Evolutionary conservation across 805 yeast genomes (phyloP).

Genomic region (Cyberlindnera maritima): DNA sequence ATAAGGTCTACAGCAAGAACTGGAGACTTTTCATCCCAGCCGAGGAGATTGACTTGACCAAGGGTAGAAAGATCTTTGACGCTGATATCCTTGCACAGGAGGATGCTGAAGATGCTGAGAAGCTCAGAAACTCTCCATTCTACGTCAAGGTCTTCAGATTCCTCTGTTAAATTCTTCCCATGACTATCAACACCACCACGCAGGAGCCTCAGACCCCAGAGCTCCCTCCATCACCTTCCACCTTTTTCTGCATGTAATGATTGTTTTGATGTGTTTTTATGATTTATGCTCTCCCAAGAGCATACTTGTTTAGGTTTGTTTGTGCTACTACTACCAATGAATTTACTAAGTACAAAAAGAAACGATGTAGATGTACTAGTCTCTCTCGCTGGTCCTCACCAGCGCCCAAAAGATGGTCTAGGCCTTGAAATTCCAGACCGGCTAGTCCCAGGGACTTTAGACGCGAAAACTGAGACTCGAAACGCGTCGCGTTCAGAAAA

Average conservation of each 20-base stretch:
- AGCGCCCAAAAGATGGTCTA: too few relatives aligned
- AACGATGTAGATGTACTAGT: neutral
- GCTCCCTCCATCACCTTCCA: neutral
- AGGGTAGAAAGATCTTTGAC: constrained; percentile 45
- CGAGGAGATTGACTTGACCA: constrained; percentile 42
- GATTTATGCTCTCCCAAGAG: neutral
- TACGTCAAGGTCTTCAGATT: constrained; percentile 21
- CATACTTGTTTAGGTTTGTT: neutral
- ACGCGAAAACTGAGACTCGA: neutral
- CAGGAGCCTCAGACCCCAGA: too few relatives aligned
- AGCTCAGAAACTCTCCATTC: constrained; percentile 20
- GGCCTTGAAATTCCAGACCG: neutral
- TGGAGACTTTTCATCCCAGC: constrained; percentile 34
- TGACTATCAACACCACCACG: neutral
- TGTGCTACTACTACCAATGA: too few relatives aligned
- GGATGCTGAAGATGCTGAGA: constrained; percentile 34
- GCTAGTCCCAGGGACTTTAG: neutral
- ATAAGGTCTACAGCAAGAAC: constrained; percentile 45
- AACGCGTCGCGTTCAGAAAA: neutral
- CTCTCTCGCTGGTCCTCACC: too few relatives aligned
- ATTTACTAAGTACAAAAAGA: too few relatives aligned
- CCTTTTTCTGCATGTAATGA: constrained; percentile 1
- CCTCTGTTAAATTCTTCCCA: constrained; percentile 27
- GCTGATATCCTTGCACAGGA: constrained; percentile 40
- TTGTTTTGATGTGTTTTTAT: constrained; percentile 1